These are phyloP conservation scores for Elongisporangium senticosum DNA, from an alignment of 352 stramenopile species.

Conservation along the genomic window DNA sequence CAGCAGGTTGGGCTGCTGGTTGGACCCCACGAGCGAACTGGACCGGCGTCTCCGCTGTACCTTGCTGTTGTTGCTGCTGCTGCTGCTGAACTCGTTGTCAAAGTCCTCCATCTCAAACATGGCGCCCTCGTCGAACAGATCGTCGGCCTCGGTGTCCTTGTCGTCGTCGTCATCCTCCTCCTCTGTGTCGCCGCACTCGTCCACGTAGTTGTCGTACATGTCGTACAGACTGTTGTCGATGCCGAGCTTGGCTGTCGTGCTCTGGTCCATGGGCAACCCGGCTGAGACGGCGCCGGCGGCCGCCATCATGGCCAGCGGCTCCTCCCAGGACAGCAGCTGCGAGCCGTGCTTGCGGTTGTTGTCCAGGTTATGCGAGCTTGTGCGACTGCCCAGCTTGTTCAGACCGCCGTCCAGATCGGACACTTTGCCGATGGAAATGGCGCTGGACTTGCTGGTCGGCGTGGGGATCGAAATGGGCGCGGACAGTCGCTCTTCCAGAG, in stretches of 20 bases:
- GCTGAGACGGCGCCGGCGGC: slow-evolving; percentile 4
- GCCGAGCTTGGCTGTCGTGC: slow-evolving; percentile 1
- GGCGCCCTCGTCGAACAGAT: slow-evolving; percentile 29
- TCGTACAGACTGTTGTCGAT: slow-evolving; percentile 13
- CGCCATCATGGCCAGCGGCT: slow-evolving; percentile 43
- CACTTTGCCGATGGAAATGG: slow-evolving; percentile 14
- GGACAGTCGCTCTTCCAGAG: slow-evolving; percentile 39
- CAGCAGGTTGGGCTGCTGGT: slow-evolving; percentile 9
- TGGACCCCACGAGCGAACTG: slow-evolving; percentile 4
- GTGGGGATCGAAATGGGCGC: slow-evolving; percentile 63
- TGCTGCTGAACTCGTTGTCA: slow-evolving; percentile 20
- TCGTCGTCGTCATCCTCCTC: slow-evolving; percentile 31
- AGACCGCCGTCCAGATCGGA: slow-evolving; percentile 8
- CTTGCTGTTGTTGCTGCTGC: slow-evolving; percentile 18
- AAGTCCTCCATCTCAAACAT: slow-evolving; percentile 81
- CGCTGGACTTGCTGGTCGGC: slow-evolving; percentile 6
- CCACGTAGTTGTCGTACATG: slow-evolving; percentile 18
- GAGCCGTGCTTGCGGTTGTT: slow-evolving; percentile 13
- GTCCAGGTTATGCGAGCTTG: slow-evolving; percentile 1
- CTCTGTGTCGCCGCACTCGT: slow-evolving; percentile 34
- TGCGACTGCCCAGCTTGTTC: slow-evolving; percentile 9
- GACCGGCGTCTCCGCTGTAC: slow-evolving; percentile 9
- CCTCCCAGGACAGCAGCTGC: slow-evolving; percentile 60
- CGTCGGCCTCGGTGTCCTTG: slow-evolving; percentile 23
- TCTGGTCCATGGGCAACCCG: background rate